Conservation (phyloP, 495 filamentous ascomycete genomes). For the Aspergillus avenaceus region DNA sequence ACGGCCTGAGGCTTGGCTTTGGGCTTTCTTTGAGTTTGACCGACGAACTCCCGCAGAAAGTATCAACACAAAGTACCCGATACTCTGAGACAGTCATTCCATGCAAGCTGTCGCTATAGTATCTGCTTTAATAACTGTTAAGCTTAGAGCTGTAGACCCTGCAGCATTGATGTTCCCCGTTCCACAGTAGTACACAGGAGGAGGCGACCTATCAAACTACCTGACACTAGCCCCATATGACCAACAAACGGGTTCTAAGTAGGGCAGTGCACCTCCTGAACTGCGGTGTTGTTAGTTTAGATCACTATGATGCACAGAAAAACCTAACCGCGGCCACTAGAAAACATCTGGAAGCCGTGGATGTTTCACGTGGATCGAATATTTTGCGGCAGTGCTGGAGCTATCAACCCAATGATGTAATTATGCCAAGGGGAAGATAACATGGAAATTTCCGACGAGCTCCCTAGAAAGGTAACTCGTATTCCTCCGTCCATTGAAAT, state of each 20-base stretch:
- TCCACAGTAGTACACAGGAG: too few species aligned
- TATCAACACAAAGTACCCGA: background rate
- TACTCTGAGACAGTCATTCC: too few species aligned
- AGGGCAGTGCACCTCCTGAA: constrained; percentile 1
- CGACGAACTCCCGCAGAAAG: background rate
- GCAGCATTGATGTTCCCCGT: background rate
- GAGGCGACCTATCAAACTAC: too few species aligned
- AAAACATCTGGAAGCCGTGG: constrained; percentile 22
- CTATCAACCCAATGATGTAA: constrained; percentile 11
- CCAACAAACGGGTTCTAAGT: background rate
- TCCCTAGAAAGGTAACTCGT: background rate
- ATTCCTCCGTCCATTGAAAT: constrained; percentile 1
- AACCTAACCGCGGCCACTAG: constrained; percentile 5
- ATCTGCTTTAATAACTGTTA: too few species aligned
- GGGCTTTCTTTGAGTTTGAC: background rate
- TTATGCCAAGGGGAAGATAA: background rate
- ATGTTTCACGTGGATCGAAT: constrained; percentile 14
- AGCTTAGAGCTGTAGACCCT: background rate
- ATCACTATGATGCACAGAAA: background rate
- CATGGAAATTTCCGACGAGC: too few species aligned
- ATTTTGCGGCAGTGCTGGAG: constrained; percentile 12
- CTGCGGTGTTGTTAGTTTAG: too few species aligned
- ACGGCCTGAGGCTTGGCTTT: background rate
- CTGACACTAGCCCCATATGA: background rate
- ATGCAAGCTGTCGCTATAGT: background rate